Evolutionary conservation across 2,329 filamentous ascomycete species (phyloP).

Genomic region (Grosmannia penicillata): DNA sequence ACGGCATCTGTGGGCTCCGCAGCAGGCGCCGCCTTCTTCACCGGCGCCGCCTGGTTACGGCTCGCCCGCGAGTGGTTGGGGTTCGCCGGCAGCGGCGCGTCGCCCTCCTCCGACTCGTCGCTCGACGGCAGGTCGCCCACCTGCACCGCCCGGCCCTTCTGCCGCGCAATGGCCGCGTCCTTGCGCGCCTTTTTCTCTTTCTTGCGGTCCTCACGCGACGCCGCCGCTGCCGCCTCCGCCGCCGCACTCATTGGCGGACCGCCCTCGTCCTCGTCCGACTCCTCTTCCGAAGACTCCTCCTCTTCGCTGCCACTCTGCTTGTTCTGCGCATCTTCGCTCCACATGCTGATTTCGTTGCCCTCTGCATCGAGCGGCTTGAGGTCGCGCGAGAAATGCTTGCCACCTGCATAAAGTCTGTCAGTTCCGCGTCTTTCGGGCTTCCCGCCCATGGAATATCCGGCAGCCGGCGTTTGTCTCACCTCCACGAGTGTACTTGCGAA

Average conservation of each 20-base stretch:
- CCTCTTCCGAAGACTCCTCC: constrained; percentile 11
- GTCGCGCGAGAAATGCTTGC: constrained; percentile 89
- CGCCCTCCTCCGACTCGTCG: constrained; percentile 29
- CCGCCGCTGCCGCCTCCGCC: constrained; percentile 22
- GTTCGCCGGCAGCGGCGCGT: constrained; percentile 65
- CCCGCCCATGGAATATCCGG: too few species aligned
- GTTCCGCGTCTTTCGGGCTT: too few species aligned
- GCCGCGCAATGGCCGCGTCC: constrained; percentile 39
- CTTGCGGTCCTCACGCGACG: constrained; percentile 73
- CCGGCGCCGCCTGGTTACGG: constrained; percentile 39
- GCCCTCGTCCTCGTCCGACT: constrained; percentile 27
- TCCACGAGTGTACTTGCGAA: constrained; percentile 83
- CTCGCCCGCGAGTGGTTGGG: constrained; percentile 78
- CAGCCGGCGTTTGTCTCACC: too few species aligned
- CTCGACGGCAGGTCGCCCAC: constrained; percentile 77
- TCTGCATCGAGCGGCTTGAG: constrained; percentile 78
- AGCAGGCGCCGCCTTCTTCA: background rate
- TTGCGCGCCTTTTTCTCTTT: constrained; percentile 78
- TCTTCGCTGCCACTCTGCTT: constrained; percentile 18
- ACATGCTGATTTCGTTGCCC: constrained; percentile 80
- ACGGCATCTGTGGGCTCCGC: constrained; percentile 24
- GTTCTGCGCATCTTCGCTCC: constrained; percentile 45
- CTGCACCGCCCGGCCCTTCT: constrained; percentile 55
- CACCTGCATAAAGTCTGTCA: too few species aligned
- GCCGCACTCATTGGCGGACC: constrained; percentile 25